Base-by-base conservation (phyloP, 805 yeast species). In the Suhomyces vadensis region DNA sequence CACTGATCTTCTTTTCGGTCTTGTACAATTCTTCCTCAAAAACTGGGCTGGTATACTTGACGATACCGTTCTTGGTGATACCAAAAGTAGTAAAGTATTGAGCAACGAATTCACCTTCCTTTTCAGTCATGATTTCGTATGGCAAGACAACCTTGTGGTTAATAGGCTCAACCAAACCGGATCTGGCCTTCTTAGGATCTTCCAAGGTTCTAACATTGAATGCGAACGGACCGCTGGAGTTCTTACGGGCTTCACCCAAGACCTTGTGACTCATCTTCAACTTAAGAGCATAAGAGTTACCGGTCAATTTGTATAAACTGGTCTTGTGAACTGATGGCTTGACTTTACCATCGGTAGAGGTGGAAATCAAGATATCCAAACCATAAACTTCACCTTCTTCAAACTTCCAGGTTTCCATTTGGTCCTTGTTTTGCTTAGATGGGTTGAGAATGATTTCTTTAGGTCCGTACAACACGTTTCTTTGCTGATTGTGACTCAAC, bases 311-410 rank as follows among this genome's bases (percentile, higher is more conserved):
- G 76, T 78, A 85, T 54, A 86, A 73, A 38, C 88, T 76, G 52
- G 92, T 85, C 59, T 78, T 78, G 58, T 75, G 71, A 54, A 80
- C 78, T 43, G 82, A 71, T 45, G 67, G 62, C 61, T 78, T 75
- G 48, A 82, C 85, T 71, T 83, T 83, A 50, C 92, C 89, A 39
- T 79, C 85, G 40, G 63, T 64, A 5, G 85, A 78, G 33, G 85
- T 75, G 19, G 87, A 76, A 50, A 85, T 72, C 48, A 86, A 73
- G 49, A 85, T 76, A 60, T 85, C 92, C 54, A 85, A 70, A 41
- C 92, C 92, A 61, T 79, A 85, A 26, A 86, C 92, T 61, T 85
- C 89, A 60, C 82, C 82, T 60, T 80, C 86, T 64, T 79, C 87
- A 53, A 86, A 85, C 60, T 76, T 79, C 63, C 71, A 67, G 41